These are phyloP conservation scores for Sinapis alba DNA, from an alignment of 441 rosid genomes.

Conservation along the genomic window DNA sequence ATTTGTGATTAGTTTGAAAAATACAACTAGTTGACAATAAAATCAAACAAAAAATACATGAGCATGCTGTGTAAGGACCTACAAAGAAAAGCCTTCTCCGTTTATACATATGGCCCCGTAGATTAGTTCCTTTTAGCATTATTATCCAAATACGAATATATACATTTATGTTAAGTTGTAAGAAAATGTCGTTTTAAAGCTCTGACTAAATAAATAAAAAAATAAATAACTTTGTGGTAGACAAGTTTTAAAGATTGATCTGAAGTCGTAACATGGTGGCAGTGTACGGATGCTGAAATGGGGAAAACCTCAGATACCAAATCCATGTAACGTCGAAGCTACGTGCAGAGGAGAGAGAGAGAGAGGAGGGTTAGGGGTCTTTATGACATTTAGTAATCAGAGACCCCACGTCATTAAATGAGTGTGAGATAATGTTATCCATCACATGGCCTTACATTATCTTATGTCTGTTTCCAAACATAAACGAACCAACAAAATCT, in stretches of 20 bases:
- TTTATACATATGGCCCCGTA: neutral
- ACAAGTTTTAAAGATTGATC: neutral
- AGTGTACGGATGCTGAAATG: slow-evolving; percentile 38
- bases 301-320: slow-evolving; percentile 38
- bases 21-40: slow-evolving; percentile 6
- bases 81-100: neutral
- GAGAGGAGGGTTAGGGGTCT: neutral
- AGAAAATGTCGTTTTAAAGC: neutral
- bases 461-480: slow-evolving; percentile 38
- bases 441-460: slow-evolving; percentile 43
- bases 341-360: slow-evolving; percentile 23
- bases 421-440: slow-evolving; percentile 38
- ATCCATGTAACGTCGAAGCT: slow-evolving; percentile 30
- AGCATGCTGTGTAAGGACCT: slow-evolving; percentile 24
- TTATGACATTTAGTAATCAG: slow-evolving; percentile 9
- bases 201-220: neutral
- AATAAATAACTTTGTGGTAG: neutral
- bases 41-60: slow-evolving; percentile 1
- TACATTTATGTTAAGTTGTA: neutral
- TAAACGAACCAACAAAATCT: slow-evolving; percentile 28
- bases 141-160: neutral
- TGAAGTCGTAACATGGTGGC: slow-evolving; percentile 30
- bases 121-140: neutral
- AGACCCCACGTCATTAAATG: slow-evolving; percentile 36
- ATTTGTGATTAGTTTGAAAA: slow-evolving; percentile 10